phyloP scores from a whole-genome alignment of 805 yeast species.

The Candida multigemmis region DNA sequence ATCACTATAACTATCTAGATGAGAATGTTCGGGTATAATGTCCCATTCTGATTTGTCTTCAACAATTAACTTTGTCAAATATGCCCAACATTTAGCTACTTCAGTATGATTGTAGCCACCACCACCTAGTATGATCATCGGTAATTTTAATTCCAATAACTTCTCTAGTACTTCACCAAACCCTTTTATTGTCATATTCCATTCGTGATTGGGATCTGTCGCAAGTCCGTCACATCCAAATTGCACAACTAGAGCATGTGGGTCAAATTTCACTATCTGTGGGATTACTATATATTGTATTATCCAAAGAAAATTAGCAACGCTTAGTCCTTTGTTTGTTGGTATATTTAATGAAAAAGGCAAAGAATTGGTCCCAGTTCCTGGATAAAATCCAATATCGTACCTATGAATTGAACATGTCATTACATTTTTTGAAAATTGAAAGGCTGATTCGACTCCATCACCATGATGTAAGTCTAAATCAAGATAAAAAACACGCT shows the following conservation, averaged over 20 bases:
- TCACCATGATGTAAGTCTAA: slow-evolving; percentile 77
- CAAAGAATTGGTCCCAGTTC: slow-evolving; percentile 46
- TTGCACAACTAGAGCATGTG: slow-evolving; percentile 53
- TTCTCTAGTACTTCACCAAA: slow-evolving; percentile 23
- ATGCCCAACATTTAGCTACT: slow-evolving; percentile 54
- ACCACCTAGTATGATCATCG: slow-evolving; percentile 55
- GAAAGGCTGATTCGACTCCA: slow-evolving; percentile 65
- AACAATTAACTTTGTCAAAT: slow-evolving; percentile 20
- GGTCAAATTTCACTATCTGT: slow-evolving; percentile 22
- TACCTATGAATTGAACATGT: slow-evolving; percentile 57
- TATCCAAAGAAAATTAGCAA: slow-evolving; percentile 28
- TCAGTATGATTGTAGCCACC: slow-evolving; percentile 67
- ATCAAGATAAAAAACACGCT: slow-evolving; percentile 52
- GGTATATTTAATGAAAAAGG: slow-evolving; percentile 44
- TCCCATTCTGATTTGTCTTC: slow-evolving; percentile 24
- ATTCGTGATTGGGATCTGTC: slow-evolving; percentile 55
- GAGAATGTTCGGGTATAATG: slow-evolving; percentile 42
- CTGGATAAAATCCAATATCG: slow-evolving; percentile 68
- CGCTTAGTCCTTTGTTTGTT: slow-evolving; percentile 45
- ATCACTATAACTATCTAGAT: slow-evolving; percentile 30
- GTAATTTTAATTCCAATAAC: slow-evolving; percentile 16
- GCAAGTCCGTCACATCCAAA: slow-evolving; percentile 70
- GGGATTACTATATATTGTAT: slow-evolving; percentile 36
- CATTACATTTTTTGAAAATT: slow-evolving; percentile 42
- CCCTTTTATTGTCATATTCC: slow-evolving; percentile 58